Base-by-base conservation (phyloP, 2,329 filamentous ascomycete species). In the Exophiala phaeomuriformis region DNA sequence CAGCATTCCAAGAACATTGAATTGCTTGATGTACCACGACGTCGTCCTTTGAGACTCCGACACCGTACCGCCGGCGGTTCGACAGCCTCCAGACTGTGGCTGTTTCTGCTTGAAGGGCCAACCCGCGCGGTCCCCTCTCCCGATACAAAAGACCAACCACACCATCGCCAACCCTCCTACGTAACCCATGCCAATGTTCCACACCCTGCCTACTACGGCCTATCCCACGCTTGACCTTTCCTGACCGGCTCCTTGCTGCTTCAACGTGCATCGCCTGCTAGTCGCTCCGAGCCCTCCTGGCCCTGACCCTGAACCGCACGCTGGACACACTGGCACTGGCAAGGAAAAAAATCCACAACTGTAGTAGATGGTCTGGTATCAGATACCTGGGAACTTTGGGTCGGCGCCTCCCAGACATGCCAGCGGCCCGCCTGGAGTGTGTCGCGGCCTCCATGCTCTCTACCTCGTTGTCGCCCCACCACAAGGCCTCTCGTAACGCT, bases 161-260 rank as follows among this genome's bases (percentile, higher is more conserved):
- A 28, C 39, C n/a, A 41, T 41, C 5, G 5, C 39, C 39, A 41
- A 27, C 39, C 39, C 27, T 27, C 50, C 50, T 47, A 43, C 37
- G 8, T n/a, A 31, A 47, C 42, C 37, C 52, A 31, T 45, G 42
- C 42, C 37, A 49, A 31, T 45, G 33, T 46, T 54, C 51, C 33
- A 51, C 50, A 51, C 37, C 30, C 35, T 32, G 41, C 48, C 43
- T 31, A 40, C 41, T 41, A 44, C 47, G 41, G 41, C 45, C 27
- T 41, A 28, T 19, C 49, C 51, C 52, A 55, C 57, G 57, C 57
- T 57, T 59, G 53, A 55, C 53, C 54, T 55, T 59, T 59, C 51
- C 52, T 56, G 54, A 52, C 57, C 41, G 36, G 43, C 57, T 49
- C 51, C 53, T 55, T 48, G 57, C 57, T 59, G 57, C 57, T 59